Conservation (phyloP, 1,284 basidiomycete genomes). For the Cutaneotrichosporon arboriforme region DNA sequence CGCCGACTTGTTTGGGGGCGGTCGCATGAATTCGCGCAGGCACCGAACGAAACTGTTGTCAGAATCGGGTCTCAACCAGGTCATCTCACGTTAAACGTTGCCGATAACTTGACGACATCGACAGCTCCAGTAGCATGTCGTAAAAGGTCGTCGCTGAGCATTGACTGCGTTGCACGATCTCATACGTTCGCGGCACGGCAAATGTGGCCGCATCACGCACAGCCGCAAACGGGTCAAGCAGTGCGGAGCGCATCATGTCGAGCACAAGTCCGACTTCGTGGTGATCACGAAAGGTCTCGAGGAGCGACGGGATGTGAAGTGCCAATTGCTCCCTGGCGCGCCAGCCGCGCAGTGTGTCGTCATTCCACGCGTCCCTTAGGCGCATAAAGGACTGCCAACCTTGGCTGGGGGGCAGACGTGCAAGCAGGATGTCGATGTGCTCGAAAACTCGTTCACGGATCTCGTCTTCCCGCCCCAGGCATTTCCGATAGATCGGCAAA, state of each 20-base stretch:
- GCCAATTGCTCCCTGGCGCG: constrained; percentile 69
- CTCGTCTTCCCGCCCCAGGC: constrained; percentile 59
- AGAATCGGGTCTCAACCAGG: not conserved
- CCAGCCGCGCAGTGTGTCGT: constrained; percentile 66
- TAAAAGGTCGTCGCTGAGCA: constrained; percentile 48
- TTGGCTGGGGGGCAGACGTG: constrained; percentile 53
- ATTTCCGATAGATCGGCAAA: constrained; percentile 64
- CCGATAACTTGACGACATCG: constrained; percentile 57
- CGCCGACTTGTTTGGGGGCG: constrained; percentile 46
- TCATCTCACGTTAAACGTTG: constrained; percentile 65
- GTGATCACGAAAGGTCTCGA: constrained; percentile 37
- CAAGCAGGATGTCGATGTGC: constrained; percentile 58
- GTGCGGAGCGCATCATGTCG: constrained; percentile 58
- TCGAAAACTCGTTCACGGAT: constrained; percentile 60
- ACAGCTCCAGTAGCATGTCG: constrained; percentile 57
- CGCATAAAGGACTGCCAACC: constrained; percentile 56
- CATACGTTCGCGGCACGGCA: constrained; percentile 55
- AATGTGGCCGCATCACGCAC: constrained; percentile 71
- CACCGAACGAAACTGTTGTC: constrained; percentile 60
- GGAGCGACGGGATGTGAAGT: constrained; percentile 55
- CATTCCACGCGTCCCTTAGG: constrained; percentile 61
- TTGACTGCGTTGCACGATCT: constrained; percentile 50
- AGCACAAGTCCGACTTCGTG: constrained; percentile 44
- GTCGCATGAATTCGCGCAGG: constrained; percentile 59
- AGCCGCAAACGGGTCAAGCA: constrained; percentile 74